Percentiles rank a stretch among this genome's conserved stretches.
phyloP scores from a whole-genome alignment of 768 basidiomycete species.

The Agaricus subrufescens region DNA sequence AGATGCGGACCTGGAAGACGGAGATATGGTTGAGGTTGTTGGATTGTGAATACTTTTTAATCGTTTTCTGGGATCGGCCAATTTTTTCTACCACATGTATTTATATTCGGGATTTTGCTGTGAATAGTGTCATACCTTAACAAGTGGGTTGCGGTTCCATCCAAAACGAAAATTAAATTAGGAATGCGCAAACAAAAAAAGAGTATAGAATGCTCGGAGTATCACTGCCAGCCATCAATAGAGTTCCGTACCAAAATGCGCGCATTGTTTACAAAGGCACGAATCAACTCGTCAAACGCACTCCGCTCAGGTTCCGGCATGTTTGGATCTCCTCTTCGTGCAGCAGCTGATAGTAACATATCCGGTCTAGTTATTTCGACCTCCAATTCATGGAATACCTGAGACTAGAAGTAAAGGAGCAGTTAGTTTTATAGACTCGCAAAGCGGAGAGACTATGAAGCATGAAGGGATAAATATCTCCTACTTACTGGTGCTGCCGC shows the following conservation, averaged over 20 bases:
- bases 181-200: not conserved
- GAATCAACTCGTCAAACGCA: slow-evolving; percentile 88
- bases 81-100: too few species aligned
- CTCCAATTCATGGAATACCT: slow-evolving; percentile 82
- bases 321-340: slow-evolving; percentile 58
- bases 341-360: slow-evolving; percentile 66
- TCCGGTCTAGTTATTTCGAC: slow-evolving; percentile 77
- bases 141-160: not conserved
- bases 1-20: slow-evolving; percentile 71
- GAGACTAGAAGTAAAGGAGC: slow-evolving; percentile 31
- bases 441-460: not conserved
- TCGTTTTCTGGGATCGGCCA: not conserved
- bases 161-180: not conserved
- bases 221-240: slow-evolving; percentile 21
- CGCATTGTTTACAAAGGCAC: slow-evolving; percentile 90
- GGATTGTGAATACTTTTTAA: slow-evolving; percentile 34
- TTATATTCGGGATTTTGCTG: too few species aligned
- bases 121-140: too few species aligned
- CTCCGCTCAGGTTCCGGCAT: slow-evolving; percentile 59
- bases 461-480: not conserved
- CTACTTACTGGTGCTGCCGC: slow-evolving; percentile 45
- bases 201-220: too few species aligned
- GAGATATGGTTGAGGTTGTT: slow-evolving; percentile 72
- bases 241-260: slow-evolving; percentile 81
- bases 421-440: not conserved